Percentiles rank a stretch among this genome's conserved stretches.
Conservation (phyloP, 129 eudicot genomes). For the Helianthus tuberosus region DNA sequence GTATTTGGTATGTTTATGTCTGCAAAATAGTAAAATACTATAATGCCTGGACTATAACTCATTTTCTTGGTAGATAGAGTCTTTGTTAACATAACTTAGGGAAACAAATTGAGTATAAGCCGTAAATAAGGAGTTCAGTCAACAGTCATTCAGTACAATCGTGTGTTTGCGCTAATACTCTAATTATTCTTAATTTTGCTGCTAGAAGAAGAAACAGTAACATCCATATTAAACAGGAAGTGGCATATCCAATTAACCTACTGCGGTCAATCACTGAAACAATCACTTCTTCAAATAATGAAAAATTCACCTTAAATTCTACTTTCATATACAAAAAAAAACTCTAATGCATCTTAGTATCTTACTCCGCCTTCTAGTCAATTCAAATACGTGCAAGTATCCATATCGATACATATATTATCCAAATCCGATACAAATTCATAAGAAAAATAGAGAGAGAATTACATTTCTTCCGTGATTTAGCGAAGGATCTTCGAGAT, state of each 20-base stretch:
- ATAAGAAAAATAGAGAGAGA: constrained; percentile 15
- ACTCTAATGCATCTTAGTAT: not conserved
- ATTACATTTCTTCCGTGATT: constrained; percentile 62
- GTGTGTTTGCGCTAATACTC: not conserved
- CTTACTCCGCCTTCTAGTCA: not conserved
- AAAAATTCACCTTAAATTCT: not conserved
- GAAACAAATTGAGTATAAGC: no score
- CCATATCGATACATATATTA: not conserved
- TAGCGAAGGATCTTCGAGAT: constrained; percentile 67
- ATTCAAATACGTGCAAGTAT: not conserved
- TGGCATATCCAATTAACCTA: not conserved
- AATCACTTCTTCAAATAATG: constrained; percentile 10
- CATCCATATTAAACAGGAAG: not conserved
- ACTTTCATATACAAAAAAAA: not conserved
- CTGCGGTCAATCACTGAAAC: not conserved
- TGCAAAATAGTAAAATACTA: not conserved
- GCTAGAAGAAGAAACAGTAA: not conserved
- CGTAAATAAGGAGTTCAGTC: not conserved
- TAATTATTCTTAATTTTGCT: not conserved
- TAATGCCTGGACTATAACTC: not conserved
- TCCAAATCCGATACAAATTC: not conserved
- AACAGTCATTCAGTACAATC: not conserved
- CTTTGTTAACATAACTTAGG: not conserved
- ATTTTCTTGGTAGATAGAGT: not conserved
- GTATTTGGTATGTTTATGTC: not conserved